Percentiles rank a stretch among this genome's conserved stretches.
Evolutionary conservation across 1,284 basidiomycete genomes (phyloP).

Genomic region (Afroboletus lepidellus): DNA sequence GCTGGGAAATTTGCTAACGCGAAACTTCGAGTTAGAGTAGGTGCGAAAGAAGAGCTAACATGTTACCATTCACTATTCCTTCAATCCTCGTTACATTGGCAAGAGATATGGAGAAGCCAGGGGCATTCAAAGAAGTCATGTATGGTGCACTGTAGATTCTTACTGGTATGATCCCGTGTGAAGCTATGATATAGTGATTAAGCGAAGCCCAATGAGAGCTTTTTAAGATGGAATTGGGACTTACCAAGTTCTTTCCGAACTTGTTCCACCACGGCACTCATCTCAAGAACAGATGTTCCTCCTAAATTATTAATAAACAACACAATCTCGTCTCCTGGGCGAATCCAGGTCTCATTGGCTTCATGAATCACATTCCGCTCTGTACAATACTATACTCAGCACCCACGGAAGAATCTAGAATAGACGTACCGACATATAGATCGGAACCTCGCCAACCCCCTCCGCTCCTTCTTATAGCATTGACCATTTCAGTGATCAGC

Average conservation of each 20-base stretch:
- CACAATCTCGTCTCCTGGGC: conserved; percentile 35
- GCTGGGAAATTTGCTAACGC: not conserved
- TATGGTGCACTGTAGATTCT: conserved; percentile 40
- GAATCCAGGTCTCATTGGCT: conserved; percentile 15
- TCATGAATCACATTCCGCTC: conserved; percentile 1
- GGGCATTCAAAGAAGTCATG: conserved; percentile 47
- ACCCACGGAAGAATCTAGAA: not conserved
- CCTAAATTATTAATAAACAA: conserved; percentile 57
- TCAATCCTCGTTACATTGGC: conserved; percentile 33
- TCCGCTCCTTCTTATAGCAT: conserved; percentile 26
- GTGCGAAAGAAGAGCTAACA: not conserved
- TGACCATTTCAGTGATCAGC: conserved; percentile 42
- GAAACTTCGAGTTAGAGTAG: not conserved
- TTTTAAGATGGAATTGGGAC: conserved; percentile 3
- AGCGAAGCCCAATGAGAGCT: too few relatives aligned
- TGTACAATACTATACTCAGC: not conserved
- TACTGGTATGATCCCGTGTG: conserved; percentile 25
- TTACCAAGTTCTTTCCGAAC: conserved; percentile 42
- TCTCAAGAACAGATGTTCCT: conserved; percentile 53
- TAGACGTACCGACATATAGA: conserved; percentile 11
- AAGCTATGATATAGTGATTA: conserved; percentile 5
- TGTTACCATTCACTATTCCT: conserved; percentile 12
- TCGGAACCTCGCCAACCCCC: conserved; percentile 17
- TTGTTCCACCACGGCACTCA: conserved; percentile 48
- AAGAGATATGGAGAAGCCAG: conserved; percentile 44